Conservation (phyloP, 352 stramenopile genomes). For the Phytophthora europaea region DNA sequence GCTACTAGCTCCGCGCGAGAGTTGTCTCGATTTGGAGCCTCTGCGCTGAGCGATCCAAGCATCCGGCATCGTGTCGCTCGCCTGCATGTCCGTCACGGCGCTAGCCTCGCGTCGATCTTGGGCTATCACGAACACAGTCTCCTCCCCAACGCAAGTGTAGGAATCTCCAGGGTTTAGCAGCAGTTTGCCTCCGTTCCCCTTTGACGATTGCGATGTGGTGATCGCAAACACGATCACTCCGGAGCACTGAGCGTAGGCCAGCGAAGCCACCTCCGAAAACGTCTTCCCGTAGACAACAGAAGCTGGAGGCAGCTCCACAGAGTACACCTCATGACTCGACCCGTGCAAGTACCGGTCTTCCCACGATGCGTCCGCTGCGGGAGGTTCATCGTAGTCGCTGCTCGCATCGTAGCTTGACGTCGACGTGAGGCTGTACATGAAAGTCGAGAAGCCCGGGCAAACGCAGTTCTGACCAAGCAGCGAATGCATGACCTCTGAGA, state of each 20-base stretch:
- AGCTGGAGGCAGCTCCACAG: constrained; percentile 63
- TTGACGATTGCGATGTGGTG: constrained; percentile 33
- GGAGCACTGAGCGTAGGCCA: constrained; percentile 75
- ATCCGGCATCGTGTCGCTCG: constrained; percentile 27
- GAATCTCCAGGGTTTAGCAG: constrained; percentile 80
- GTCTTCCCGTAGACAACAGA: constrained; percentile 68
- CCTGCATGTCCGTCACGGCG: constrained; percentile 34
- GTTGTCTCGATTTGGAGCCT: constrained; percentile 15
- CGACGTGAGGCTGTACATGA: constrained; percentile 88
- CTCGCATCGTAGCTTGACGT: constrained; percentile 67
- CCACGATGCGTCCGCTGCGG: constrained; percentile 55
- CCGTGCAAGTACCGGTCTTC: constrained; percentile 77
- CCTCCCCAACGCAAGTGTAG: constrained; percentile 72
- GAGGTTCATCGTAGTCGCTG: constrained; percentile 35
- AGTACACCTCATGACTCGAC: constrained; percentile 85
- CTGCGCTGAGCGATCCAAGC: constrained; percentile 32
- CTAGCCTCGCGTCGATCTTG: constrained; percentile 44
- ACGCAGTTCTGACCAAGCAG: constrained; percentile 86
- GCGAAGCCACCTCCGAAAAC: constrained; percentile 79
- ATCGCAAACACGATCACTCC: constrained; percentile 84
- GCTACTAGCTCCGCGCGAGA: constrained; percentile 27
- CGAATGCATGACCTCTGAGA: constrained; percentile 84
- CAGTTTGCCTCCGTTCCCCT: constrained; percentile 45
- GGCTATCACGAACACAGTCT: constrained; percentile 80
- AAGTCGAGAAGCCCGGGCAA: constrained; percentile 86